These are phyloP conservation scores for Cajanus cajan DNA, from an alignment of 306 rosid species.

Conservation along the genomic window DNA sequence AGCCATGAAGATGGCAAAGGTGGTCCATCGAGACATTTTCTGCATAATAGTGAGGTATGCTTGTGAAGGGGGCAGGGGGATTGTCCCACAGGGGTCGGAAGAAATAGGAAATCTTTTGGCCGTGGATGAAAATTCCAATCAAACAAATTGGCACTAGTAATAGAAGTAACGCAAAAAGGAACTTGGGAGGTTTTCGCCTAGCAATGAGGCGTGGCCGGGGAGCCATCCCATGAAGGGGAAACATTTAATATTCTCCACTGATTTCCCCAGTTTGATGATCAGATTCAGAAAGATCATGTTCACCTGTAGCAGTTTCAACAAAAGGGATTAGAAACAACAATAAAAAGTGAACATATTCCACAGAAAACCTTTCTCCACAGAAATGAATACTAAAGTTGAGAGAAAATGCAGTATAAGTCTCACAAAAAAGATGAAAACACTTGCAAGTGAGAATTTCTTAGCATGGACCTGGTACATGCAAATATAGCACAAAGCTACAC, in stretches of 20 bases:
- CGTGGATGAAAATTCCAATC: slow-evolving; percentile 43
- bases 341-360: background rate
- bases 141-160: slow-evolving; percentile 48
- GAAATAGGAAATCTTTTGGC: slow-evolving; percentile 66
- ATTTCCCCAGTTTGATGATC: slow-evolving; percentile 37
- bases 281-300: slow-evolving; percentile 33
- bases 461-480: background rate
- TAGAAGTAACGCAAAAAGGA: slow-evolving; percentile 41
- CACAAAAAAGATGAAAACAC: slow-evolving; percentile 8
- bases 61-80: slow-evolving; percentile 62
- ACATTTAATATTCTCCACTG: slow-evolving; percentile 5
- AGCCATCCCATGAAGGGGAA: slow-evolving; percentile 45
- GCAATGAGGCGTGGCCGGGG: slow-evolving; percentile 40
- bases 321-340: slow-evolving; percentile 20
- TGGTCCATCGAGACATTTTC: slow-evolving; percentile 80
- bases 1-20: slow-evolving; percentile 81
- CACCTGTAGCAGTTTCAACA: slow-evolving; percentile 47
- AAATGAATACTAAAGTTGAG: background rate
- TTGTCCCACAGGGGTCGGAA: slow-evolving; percentile 92
- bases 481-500: background rate
- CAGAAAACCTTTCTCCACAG: background rate
- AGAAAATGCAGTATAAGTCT: background rate
- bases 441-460: background rate
- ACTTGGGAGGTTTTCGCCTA: slow-evolving; percentile 39
- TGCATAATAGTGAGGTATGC: slow-evolving; percentile 80